Base-by-base conservation (phyloP, 1,284 basidiomycete species). In the Inonotus hispidus region DNA sequence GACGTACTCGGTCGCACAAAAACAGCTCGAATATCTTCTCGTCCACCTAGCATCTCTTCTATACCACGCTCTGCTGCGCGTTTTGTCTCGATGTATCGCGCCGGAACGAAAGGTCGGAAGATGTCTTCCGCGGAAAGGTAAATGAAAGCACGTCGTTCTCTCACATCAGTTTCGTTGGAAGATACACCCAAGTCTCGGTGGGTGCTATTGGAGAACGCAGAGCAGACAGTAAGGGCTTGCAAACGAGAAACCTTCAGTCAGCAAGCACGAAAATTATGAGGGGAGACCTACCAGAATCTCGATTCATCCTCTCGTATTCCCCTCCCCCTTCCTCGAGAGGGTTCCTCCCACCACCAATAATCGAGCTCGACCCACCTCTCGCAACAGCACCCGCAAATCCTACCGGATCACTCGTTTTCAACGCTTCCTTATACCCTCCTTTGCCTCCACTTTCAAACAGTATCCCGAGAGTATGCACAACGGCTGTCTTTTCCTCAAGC, bases 71-170 rank as follows among this genome's bases (percentile, higher is more conserved):
- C 95, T 16, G 96, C 94, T 70, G 95, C 85, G 21, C 94, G 85
- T 76, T 99, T 98, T 3, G 91, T 90, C 68, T 86, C 79, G 66
- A 97, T 93, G 75, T 98, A 98, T 45, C 90, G 77, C 0, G 83
- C 77, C 25, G 95, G 87, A 37, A 98, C 84, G 65, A 96, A 70
- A 1, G 96, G 96, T 27, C 92, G 82, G 75, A 88, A 93, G 47
- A 95, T 84, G 70, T 98, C 95, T 68, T 95, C 95, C 3, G 96
- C 95, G 37, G 96, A 99, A 64, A 99, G 81, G 74, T 91, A 98
- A 47, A 98, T 82, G 74, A 99, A 98, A 4, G 93, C 84, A 54
- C 86, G 82, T 58, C 67, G 65, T 45, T 73, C 71, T 46, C 73
- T 11, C 58, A 23, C 27, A n/a, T 50, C n/a, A 64, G 64, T 58